A percentile compares a stretch with the other conserved stretches of the same genome.
Conservation (phyloP, 169 alveolate species). For the Eimeria mitis region DNA sequence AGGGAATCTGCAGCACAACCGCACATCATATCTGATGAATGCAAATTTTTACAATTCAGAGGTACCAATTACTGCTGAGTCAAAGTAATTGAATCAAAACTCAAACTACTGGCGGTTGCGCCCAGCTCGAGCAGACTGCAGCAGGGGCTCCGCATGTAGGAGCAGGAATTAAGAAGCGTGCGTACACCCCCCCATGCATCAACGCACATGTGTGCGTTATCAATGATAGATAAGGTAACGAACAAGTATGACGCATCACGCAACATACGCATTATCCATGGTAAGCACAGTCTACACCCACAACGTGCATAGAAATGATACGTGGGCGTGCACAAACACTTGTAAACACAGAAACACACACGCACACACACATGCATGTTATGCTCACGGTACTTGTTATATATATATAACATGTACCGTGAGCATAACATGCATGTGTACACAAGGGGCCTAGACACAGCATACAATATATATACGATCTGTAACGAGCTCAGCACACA, state of each 20-base stretch:
- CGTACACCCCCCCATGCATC: neutral
- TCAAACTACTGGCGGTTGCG: neutral
- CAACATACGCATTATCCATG: neutral
- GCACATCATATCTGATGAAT: neutral
- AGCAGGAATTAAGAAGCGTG: neutral
- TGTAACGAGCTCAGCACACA: neutral
- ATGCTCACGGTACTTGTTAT: too few species aligned
- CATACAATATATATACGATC: neutral
- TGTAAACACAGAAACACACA: neutral
- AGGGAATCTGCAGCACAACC: conserved; percentile 59
- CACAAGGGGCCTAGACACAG: neutral
- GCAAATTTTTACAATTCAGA: neutral
- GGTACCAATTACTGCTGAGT: neutral
- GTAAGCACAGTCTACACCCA: too few species aligned
- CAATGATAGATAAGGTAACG: neutral
- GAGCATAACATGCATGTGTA: neutral
- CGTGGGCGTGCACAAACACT: too few species aligned
- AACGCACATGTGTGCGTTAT: neutral
- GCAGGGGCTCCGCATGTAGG: neutral
- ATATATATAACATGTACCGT: neutral
- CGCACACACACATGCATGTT: neutral
- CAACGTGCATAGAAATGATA: too few species aligned
- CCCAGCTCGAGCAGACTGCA: neutral
- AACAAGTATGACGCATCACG: neutral
- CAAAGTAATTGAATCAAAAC: neutral